phyloP scores from a whole-genome alignment of 164 flowering plant species.

The Tetracentron sinense region DNA sequence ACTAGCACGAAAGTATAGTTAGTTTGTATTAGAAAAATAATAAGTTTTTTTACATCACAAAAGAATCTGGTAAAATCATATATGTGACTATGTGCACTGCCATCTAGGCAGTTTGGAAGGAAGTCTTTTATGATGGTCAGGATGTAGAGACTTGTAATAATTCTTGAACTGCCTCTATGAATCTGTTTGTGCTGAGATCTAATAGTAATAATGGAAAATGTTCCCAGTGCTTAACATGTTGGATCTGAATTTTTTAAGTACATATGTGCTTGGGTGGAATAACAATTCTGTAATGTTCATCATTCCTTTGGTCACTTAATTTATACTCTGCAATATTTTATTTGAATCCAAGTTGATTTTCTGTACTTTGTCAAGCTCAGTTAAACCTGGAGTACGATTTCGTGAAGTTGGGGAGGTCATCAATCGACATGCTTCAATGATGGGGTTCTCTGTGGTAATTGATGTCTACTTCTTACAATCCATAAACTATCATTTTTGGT shows the following conservation, averaged over 20 bases:
- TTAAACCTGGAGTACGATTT: conserved; percentile 91
- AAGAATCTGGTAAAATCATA: too few relatives aligned
- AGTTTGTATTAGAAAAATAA: too few relatives aligned
- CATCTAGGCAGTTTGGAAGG: neutral
- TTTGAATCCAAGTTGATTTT: neutral
- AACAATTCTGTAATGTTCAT: neutral
- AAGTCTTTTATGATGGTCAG: neutral
- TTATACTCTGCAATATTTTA: neutral
- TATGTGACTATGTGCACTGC: too few relatives aligned
- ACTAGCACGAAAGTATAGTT: too few relatives aligned
- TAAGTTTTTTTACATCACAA: too few relatives aligned
- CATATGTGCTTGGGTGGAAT: neutral
- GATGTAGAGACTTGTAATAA: neutral
- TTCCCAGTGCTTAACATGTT: neutral
- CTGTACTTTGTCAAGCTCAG: conserved; percentile 29
- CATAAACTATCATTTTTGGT: neutral
- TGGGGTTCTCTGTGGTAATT: conserved; percentile 93
- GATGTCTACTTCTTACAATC: neutral
- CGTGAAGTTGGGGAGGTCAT: conserved; percentile 96
- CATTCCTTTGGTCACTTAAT: neutral
- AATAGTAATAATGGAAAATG: neutral
- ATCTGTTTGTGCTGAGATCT: neutral
- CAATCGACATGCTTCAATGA: conserved; percentile 88
- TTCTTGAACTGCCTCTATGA: neutral
- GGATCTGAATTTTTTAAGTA: neutral